Conservation (phyloP, 2,329 filamentous ascomycete genomes). For the Cercospora citrullina region DNA sequence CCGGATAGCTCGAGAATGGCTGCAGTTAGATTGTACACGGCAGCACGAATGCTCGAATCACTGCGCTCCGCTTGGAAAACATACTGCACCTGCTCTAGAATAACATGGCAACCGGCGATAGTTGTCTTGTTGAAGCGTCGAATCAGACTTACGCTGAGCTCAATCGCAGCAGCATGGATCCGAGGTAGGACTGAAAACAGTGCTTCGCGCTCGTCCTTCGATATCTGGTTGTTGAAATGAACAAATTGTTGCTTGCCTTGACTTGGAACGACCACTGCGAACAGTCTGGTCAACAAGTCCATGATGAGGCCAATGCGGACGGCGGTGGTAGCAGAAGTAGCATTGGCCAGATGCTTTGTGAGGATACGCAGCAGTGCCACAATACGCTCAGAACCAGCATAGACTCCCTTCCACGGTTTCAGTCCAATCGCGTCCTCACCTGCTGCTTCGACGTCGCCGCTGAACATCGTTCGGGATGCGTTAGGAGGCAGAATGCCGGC, state of each 20-base stretch:
- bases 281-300: conserved; percentile 69
- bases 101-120: conserved; percentile 61
- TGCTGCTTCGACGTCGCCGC: conserved; percentile 26
- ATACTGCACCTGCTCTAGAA: conserved; percentile 71
- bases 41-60: conserved; percentile 57
- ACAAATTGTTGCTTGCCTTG: conserved; percentile 48
- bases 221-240: conserved; percentile 70
- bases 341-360: conserved; percentile 60
- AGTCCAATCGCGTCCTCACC: conserved; percentile 49
- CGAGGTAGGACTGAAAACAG: conserved; percentile 72
- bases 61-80: conserved; percentile 61
- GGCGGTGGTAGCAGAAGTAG: conserved; percentile 65
- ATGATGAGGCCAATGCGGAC: conserved; percentile 67
- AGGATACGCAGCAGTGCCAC: conserved; percentile 66
- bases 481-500: conserved; percentile 43
- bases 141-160: conserved; percentile 60
- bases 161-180: conserved; percentile 71
- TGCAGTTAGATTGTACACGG: conserved; percentile 61
- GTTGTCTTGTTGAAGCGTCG: conserved; percentile 60
- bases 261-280: conserved; percentile 60
- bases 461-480: conserved; percentile 19
- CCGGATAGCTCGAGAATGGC: conserved; percentile 64
- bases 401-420: conserved; percentile 72
- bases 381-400: conserved; percentile 69
- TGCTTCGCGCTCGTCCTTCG: conserved; percentile 77